Conservation (phyloP, 768 basidiomycete species). For the Imleria badia region DNA sequence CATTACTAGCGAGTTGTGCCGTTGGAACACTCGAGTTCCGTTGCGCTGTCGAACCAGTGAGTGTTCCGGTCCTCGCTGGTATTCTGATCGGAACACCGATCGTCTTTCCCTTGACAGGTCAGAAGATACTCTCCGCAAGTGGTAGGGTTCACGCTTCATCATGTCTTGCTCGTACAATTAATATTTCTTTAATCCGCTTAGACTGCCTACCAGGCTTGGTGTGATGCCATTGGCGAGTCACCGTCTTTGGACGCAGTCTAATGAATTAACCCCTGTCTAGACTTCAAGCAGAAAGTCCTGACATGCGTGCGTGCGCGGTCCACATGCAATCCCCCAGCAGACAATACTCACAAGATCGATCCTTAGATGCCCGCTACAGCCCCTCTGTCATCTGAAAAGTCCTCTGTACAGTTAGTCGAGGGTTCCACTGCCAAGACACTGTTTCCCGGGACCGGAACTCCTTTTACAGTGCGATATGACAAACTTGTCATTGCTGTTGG, state of each 20-base stretch:
- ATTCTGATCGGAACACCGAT: constrained; percentile 3
- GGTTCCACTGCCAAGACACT: constrained; percentile 17
- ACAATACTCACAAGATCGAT: not conserved
- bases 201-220: constrained; percentile 75
- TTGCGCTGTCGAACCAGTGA: constrained; percentile 76
- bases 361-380: constrained; percentile 65
- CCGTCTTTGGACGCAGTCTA: not conserved
- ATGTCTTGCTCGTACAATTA: not conserved
- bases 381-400: constrained; percentile 35
- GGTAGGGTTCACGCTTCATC: constrained; percentile 34
- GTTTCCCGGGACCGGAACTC: constrained; percentile 27
- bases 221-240: constrained; percentile 60
- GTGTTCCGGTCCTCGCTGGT: constrained; percentile 21
- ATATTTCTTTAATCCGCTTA: constrained; percentile 20
- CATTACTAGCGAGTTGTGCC: constrained; percentile 54
- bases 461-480: constrained; percentile 69
- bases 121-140: constrained; percentile 56
- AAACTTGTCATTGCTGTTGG: constrained; percentile 85
- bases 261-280: constrained; percentile 32
- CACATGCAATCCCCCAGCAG: not conserved
- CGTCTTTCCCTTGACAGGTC: constrained; percentile 37
- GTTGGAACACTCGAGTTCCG: constrained; percentile 86
- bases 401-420: constrained; percentile 12
- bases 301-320: constrained; percentile 53
- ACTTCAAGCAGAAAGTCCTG: constrained; percentile 59